Conservation (phyloP, 179 eudicot genomes). For the Vitellaria paradoxa region DNA sequence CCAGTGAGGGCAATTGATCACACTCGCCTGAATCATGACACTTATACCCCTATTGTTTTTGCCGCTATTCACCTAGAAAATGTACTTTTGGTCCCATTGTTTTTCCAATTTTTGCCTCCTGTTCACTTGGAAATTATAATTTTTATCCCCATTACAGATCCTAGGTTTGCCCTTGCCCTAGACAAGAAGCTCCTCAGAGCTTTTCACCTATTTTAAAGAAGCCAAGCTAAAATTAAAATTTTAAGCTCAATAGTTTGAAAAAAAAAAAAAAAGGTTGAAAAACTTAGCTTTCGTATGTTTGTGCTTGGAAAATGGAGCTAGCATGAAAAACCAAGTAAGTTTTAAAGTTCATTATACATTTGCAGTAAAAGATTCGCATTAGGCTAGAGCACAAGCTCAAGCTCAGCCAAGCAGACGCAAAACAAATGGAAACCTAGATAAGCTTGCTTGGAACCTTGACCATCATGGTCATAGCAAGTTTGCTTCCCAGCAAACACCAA, state of each 20-base stretch:
- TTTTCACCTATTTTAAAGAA: background rate
- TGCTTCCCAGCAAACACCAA: background rate
- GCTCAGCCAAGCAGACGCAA: background rate
- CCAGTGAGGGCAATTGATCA: no score
- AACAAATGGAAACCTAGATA: background rate
- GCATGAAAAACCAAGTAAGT: background rate
- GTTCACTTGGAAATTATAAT: no score
- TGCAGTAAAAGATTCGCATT: background rate
- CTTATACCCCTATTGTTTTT: no score
- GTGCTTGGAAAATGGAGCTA: background rate
- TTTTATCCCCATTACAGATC: no score
- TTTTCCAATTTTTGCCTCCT: no score
- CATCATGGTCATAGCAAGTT: background rate
- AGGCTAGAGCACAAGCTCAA: background rate
- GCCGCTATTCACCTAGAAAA: no score
- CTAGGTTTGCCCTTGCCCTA: no score
- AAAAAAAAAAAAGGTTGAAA: background rate
- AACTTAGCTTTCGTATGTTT: background rate
- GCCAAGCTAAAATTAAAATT: background rate
- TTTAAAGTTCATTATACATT: background rate
- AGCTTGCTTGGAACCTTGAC: background rate
- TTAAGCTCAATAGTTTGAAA: background rate
- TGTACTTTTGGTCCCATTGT: no score
- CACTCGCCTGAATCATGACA: no score
- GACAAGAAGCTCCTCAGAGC: background rate